Evolutionary conservation across 1,139 yeast genomes (phyloP).

Genomic region (Fermentozyma sake): DNA sequence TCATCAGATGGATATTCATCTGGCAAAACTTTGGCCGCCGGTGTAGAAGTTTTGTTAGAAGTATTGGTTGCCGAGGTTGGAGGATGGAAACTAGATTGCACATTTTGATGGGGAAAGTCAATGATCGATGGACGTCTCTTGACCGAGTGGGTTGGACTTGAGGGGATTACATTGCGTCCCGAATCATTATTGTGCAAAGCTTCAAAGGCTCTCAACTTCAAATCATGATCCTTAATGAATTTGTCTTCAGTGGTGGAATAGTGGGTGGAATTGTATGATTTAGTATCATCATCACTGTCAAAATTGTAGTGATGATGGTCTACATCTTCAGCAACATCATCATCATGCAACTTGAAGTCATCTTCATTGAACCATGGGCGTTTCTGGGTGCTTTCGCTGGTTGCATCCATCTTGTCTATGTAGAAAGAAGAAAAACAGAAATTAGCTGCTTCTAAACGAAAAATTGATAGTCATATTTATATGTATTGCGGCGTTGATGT

Average conservation of each 20-base stretch:
- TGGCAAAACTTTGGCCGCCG: constrained; percentile 50
- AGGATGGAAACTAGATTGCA: constrained; percentile 17
- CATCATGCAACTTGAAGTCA: constrained; percentile 1
- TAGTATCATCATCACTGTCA: constrained; percentile 28
- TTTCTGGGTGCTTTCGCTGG: background rate
- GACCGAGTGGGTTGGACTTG: constrained; percentile 5
- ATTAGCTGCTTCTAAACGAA: too few species aligned
- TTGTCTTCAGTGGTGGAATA: constrained; percentile 67
- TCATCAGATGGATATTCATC: constrained; percentile 68
- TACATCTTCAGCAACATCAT: constrained; percentile 3
- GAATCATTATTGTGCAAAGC: constrained; percentile 31
- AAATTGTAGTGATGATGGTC: constrained; percentile 11
- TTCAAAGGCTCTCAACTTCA: constrained; percentile 62
- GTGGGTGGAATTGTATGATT: constrained; percentile 45
- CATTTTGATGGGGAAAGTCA: constrained; percentile 35
- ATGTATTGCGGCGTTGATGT: too few species aligned
- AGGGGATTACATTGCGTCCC: constrained; percentile 1
- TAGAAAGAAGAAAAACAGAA: too few species aligned
- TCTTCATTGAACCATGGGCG: too few species aligned
- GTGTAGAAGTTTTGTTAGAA: constrained; percentile 9
- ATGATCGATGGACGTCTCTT: constrained; percentile 51
- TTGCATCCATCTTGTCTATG: too few species aligned
- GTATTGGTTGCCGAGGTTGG: constrained; percentile 15
- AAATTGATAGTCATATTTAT: too few species aligned
- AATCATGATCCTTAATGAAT: constrained; percentile 63